These are phyloP conservation scores for Phtheirospermum japonicum DNA, from an alignment of 257 asterid species.

Conservation along the genomic window DNA sequence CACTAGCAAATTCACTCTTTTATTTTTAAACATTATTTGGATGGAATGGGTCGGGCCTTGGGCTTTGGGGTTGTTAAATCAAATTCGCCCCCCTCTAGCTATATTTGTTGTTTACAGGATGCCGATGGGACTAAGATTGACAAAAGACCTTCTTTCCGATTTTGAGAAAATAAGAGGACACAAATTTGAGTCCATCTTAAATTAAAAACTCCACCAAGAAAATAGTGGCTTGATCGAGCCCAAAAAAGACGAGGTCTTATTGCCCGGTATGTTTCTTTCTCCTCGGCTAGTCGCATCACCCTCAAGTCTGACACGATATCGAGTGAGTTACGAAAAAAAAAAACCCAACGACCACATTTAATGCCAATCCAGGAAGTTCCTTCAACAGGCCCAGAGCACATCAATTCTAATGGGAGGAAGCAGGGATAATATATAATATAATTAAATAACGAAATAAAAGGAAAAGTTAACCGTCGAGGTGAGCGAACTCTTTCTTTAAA, in stretches of 20 bases:
- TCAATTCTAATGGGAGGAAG: conserved; percentile 40
- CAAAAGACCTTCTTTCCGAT: conserved; percentile 49
- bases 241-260: conserved; percentile 56
- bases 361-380: too few relatives aligned
- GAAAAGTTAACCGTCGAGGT: too few relatives aligned
- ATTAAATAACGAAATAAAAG: too few relatives aligned
- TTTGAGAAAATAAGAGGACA: conserved; percentile 62
- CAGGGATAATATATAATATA: too few relatives aligned
- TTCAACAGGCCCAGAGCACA: conserved; percentile 40
- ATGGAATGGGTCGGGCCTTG: too few relatives aligned
- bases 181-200: conserved; percentile 61
- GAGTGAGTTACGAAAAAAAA: conserved; percentile 29
- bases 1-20: too few relatives aligned
- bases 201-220: conserved; percentile 66
- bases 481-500: too few relatives aligned
- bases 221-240: conserved; percentile 79
- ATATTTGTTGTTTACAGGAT: conserved; percentile 36
- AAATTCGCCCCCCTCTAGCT: not conserved
- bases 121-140: conserved; percentile 35
- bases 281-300: conserved; percentile 42
- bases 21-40: too few relatives aligned
- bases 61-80: too few relatives aligned
- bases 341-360: conserved; percentile 30
- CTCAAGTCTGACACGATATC: conserved; percentile 34
- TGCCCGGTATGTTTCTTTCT: conserved; percentile 89